These are phyloP conservation scores for Cladophialophora chaetospira DNA, from an alignment of 2,329 filamentous ascomycete genomes.

Conservation along the genomic window DNA sequence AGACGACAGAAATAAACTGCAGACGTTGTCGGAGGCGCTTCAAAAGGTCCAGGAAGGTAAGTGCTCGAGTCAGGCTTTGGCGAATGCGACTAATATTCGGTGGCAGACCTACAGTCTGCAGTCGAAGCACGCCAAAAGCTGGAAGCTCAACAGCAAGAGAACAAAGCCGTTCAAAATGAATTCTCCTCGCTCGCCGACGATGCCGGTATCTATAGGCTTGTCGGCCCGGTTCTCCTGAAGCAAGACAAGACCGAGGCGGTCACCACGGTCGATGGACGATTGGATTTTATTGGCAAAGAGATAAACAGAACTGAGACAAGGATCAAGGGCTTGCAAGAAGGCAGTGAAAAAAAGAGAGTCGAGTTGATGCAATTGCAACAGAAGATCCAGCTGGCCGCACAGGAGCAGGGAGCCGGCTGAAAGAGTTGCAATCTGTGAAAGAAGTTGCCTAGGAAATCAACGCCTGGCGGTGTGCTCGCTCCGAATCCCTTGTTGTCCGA, in stretches of 20 bases:
- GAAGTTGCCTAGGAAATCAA: neutral
- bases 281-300: constrained; percentile 92
- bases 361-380: constrained; percentile 52
- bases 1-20: constrained; percentile 72
- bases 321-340: constrained; percentile 65
- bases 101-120: constrained; percentile 72
- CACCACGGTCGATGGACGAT: constrained; percentile 82
- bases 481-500: too few species aligned
- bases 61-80: neutral
- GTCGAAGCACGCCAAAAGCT: constrained; percentile 85
- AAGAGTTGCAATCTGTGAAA: neutral
- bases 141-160: constrained; percentile 90
- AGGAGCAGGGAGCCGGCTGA: constrained; percentile 29
- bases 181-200: constrained; percentile 77
- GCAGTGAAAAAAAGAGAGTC: constrained; percentile 65
- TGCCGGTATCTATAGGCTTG: constrained; percentile 92
- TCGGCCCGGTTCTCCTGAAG: constrained; percentile 89
- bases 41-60: constrained; percentile 81
- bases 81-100: constrained; percentile 5
- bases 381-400: constrained; percentile 31
- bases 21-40: constrained; percentile 83
- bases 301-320: constrained; percentile 72
- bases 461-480: too few species aligned
- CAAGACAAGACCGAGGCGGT: constrained; percentile 90
- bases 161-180: constrained; percentile 77